Evolutionary conservation across 371 early-diverging fungal genomes (phyloP), one percentile per base, ranked within the genome.

Genomic region (Nosema muscidifuracis): DNA sequence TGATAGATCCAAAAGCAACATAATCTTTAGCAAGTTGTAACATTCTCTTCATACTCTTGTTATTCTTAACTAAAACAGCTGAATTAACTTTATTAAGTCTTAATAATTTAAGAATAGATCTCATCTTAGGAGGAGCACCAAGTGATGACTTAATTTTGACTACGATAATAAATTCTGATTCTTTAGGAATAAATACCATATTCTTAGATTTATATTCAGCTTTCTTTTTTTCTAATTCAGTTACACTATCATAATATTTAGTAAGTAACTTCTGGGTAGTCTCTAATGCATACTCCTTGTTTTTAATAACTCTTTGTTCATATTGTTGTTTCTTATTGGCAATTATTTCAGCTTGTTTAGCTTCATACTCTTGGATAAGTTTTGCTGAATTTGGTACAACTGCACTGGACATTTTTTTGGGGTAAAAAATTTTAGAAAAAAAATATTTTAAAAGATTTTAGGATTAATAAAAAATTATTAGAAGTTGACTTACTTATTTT

Each of bases 1-100:
- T 93, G 84, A 97, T 94, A 74, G 89, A 89, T 81, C 95, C 94
- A 81, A 67, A 82, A 75, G 99, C 89, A 72, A 97, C 89, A 86
- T 92, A 97, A 80, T 97, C 95, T 78, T 89, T 89, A 80, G 96
- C 89, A 85, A 93, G 86, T 85, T 94, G 91, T 61, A 99, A 89
- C 95, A 96, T 94, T 85, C 94, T 89, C 78, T 89, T 87, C 75
- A 94, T 95, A 66, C 97, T 93, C 88, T 91, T 91, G 89, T 92
- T 97, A 80, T 97, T 89, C 73, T 89, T 89, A 67, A 99, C 88
- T 81, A 99, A 96, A 84, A 92, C 91, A 84, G 91, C 96, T 85
- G 89, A 90, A 94, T 97, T 96, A 89, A 95, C 93, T 86, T 92
- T 94, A 84, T 89, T 88, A 77, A 99, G 89, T 87, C 99, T 92